Conservation (phyloP, 306 rosid genomes). For the Casuarina cunninghamiana region DNA sequence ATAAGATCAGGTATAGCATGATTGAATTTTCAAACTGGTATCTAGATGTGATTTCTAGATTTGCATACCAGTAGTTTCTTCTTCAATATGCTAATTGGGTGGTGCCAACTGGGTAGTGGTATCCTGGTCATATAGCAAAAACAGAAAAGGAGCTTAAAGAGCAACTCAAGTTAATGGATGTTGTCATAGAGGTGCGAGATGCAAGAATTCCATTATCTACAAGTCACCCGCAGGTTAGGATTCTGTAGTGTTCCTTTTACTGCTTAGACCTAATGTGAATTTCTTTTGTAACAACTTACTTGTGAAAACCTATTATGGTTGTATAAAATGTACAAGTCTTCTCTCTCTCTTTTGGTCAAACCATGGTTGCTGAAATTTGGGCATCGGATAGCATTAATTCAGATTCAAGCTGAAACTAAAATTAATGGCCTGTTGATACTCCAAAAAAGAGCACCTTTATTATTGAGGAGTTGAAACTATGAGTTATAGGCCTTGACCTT, state of each 20-base stretch:
- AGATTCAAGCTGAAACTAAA: neutral
- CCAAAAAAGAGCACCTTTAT: constrained; percentile 1
- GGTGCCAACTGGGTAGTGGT: constrained; percentile 69
- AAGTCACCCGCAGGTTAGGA: constrained; percentile 79
- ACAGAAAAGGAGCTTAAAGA: constrained; percentile 87
- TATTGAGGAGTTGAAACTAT: constrained; percentile 6
- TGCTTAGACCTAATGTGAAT: neutral
- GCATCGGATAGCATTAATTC: neutral
- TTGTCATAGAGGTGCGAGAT: constrained; percentile 90
- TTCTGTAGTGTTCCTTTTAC: neutral
- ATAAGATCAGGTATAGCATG: neutral
- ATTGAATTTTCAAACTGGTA: constrained; percentile 3
- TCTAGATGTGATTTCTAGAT: neutral
- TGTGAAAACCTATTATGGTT: neutral
- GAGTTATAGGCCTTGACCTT: constrained; percentile 20
- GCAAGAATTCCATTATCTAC: constrained; percentile 92
- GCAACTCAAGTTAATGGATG: constrained; percentile 91
- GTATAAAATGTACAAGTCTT: neutral
- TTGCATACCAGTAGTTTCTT: neutral
- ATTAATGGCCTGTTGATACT: constrained; percentile 9
- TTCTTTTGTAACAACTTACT: neutral
- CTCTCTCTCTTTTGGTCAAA: neutral
- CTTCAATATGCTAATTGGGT: constrained; percentile 26
- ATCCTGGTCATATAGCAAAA: constrained; percentile 98
- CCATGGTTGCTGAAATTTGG: neutral